These are phyloP conservation scores for Chimonanthus salicifolius DNA, from an alignment of 164 flowering plant genomes.

Conservation along the genomic window DNA sequence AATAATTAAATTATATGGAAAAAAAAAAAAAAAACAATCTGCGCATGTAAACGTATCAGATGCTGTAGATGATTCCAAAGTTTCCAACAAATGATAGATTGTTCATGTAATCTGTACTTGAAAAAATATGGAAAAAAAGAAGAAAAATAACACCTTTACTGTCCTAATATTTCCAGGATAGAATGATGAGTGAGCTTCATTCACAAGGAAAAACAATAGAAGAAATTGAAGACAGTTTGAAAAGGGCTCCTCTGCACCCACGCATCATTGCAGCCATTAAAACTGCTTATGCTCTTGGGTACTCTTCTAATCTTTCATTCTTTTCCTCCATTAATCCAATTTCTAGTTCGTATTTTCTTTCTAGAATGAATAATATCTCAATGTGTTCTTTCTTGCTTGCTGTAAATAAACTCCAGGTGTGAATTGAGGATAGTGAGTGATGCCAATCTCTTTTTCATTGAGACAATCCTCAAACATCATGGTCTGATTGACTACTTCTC, in stretches of 20 bases:
- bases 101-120: too few species aligned
- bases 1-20: too few species aligned
- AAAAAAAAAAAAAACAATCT: too few species aligned
- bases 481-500: slow-evolving; percentile 52
- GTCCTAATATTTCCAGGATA: slow-evolving; percentile 39
- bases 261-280: slow-evolving; percentile 41
- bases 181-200: slow-evolving; percentile 56
- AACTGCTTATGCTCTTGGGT: slow-evolving; percentile 65
- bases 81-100: too few species aligned
- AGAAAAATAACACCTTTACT: background rate
- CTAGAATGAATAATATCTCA: background rate
- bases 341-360: background rate
- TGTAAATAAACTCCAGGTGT: slow-evolving; percentile 40
- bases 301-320: slow-evolving; percentile 1
- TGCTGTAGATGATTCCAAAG: too few species aligned
- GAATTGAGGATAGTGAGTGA: slow-evolving; percentile 83
- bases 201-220: slow-evolving; percentile 46
- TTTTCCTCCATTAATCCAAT: background rate
- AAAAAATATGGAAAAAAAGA: too few species aligned
- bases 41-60: too few species aligned
- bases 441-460: slow-evolving; percentile 71
- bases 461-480: slow-evolving; percentile 61
- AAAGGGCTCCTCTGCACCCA: slow-evolving; percentile 41
- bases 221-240: slow-evolving; percentile 58
- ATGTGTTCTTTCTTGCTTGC: background rate